Conservation (phyloP, 495 filamentous ascomycete species). For the Glonium stellatum region DNA sequence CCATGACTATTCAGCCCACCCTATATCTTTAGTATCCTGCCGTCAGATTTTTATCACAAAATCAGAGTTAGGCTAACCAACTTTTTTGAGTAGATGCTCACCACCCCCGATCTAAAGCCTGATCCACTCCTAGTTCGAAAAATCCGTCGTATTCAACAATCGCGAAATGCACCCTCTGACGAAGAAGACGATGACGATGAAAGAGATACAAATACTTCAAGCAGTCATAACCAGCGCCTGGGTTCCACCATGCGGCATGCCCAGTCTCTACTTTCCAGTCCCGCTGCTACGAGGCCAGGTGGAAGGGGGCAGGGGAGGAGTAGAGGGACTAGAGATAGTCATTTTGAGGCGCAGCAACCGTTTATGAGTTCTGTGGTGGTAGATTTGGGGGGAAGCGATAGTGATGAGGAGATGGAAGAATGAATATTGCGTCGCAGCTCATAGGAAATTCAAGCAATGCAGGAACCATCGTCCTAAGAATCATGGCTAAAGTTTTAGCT, state of each 20-base stretch:
- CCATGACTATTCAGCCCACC: no score
- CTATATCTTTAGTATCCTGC: background rate
- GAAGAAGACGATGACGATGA: conserved; percentile 19
- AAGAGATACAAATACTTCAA: background rate
- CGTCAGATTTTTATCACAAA: conserved; percentile 1
- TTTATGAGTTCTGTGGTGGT: conserved; percentile 2
- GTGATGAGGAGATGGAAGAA: conserved; percentile 29
- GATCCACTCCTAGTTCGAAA: conserved; percentile 37
- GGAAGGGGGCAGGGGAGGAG: background rate
- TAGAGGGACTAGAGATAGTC: conserved; percentile 11
- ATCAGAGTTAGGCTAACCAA: background rate
- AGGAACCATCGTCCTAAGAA: no score
- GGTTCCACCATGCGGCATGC: background rate
- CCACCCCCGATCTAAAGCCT: conserved; percentile 32
- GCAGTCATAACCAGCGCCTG: background rate
- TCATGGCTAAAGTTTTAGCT: no score
- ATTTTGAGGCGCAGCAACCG: background rate
- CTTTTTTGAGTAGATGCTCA: conserved; percentile 27
- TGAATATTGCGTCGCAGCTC: background rate
- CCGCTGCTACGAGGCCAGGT: background rate
- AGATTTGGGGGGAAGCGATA: conserved; percentile 16
- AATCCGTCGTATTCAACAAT: conserved; percentile 35
- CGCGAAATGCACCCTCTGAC: conserved; percentile 32
- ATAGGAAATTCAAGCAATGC: no score
- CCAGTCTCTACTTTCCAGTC: background rate